A percentile compares a stretch with the other conserved stretches of the same genome.
phyloP scores from a whole-genome alignment of 1,284 basidiomycete species.

The Ganoderma sinense region DNA sequence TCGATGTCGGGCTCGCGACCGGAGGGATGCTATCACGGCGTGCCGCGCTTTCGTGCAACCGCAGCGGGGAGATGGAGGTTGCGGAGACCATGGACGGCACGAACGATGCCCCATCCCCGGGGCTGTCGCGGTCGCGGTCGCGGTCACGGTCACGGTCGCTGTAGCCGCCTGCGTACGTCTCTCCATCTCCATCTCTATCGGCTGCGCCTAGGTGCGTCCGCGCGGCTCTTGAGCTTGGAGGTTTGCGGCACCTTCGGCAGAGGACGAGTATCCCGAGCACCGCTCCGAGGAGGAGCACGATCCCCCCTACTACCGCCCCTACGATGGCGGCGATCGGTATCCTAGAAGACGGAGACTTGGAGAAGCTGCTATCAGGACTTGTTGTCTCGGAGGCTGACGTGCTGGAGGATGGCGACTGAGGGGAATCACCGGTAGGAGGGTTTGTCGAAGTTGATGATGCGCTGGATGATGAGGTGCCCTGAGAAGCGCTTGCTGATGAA shows the following conservation, averaged over 20 bases:
- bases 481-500: neutral
- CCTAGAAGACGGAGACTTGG: neutral
- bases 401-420: neutral
- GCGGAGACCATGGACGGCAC: neutral
- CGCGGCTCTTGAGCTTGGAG: neutral
- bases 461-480: neutral
- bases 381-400: neutral
- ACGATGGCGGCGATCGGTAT: neutral
- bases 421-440: neutral
- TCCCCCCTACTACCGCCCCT: neutral
- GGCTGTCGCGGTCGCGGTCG: neutral
- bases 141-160: no score
- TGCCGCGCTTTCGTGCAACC: neutral
- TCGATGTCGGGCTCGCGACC: no score
- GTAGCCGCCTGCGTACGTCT: no score
- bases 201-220: neutral
- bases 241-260: neutral
- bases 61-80: neutral
- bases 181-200: no score
- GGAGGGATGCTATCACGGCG: no score
- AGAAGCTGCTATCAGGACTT: no score
- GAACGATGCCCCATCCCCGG: neutral
- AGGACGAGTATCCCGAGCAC: neutral
- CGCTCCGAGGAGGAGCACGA: neutral
- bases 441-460: neutral